Evolutionary conservation across 257 asterid species (phyloP), one percentile per base, ranked within the genome.

Genomic region (Solanum raphanifolium): DNA sequence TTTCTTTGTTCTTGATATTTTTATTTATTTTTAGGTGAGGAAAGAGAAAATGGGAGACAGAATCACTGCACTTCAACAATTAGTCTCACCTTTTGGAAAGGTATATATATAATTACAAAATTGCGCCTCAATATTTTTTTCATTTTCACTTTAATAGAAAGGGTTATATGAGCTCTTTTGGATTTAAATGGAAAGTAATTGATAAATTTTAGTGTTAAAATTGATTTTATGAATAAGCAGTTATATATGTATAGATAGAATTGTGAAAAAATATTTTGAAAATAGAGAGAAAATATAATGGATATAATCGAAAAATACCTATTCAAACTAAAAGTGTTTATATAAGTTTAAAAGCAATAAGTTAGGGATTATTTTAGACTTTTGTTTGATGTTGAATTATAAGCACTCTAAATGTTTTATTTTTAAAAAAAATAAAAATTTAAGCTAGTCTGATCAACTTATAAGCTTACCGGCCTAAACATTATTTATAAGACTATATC

Each of bases 31-130:
- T 89, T 90, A 95, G 98, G 98, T 93, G 90, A 92, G 98, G 91
- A 95, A 95, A 93, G 98, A 95, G 93, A 95, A 94, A 94, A 92
- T 95, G 97, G 98, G 98, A 87, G 98, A 95, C 97, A 92, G 98
- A 94, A 93, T 95, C 95, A 94, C 94, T 89, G 95, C 98, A 68
- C 95, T 95, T 83, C 98, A 95, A 92, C 98, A 95, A 94, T 92
- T 95, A 91, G 95, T 95, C 92, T 93, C 98, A 78, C 98, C 98
- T 94, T 95, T 95, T 92, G 98, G 98, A 92, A 95, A 95, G 97
- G 98, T 94, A 58, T 20, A 55, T 55, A 18, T 2, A 55, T 58
- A 91, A 85, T 20, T 48, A 31, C 90, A 84, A 88, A 46, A 23
- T 13, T 48, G 69, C 86, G 88, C 89, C 86, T 68, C 85, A 82